Conservation (phyloP, 1,139 yeast genomes). For the Yamadazyma triangularis region DNA sequence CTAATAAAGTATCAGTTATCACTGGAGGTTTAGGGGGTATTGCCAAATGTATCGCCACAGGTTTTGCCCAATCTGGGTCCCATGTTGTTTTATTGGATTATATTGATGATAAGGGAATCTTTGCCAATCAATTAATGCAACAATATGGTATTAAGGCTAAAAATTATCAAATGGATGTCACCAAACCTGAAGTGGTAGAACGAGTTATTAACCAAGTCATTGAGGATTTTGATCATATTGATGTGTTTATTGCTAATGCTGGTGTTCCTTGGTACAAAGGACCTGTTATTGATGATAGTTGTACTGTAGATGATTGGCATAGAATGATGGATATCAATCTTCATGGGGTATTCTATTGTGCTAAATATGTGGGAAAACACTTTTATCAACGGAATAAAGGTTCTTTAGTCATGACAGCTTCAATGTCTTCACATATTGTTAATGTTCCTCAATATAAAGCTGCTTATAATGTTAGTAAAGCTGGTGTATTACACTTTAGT, state of each 20-base stretch:
- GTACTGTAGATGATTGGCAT: constrained; percentile 45
- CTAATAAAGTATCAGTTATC: constrained; percentile 74
- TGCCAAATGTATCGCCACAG: constrained; percentile 74
- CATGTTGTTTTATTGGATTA: constrained; percentile 73
- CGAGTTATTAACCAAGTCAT: constrained; percentile 50
- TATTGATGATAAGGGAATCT: constrained; percentile 30
- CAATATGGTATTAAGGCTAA: constrained; percentile 57
- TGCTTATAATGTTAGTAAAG: constrained; percentile 54
- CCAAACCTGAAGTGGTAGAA: constrained; percentile 54
- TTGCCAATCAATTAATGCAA: constrained; percentile 47
- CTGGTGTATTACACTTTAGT: constrained; percentile 50
- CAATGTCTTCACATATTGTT: constrained; percentile 55
- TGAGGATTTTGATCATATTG: constrained; percentile 66
- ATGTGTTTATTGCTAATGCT: constrained; percentile 82
- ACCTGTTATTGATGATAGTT: constrained; percentile 51
- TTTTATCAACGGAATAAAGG: constrained; percentile 46
- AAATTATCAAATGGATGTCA: constrained; percentile 66
- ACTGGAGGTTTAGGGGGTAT: constrained; percentile 85
- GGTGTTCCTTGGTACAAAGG: constrained; percentile 83
- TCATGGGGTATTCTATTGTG: constrained; percentile 56
- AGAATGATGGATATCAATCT: constrained; percentile 49
- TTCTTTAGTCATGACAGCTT: constrained; percentile 58
- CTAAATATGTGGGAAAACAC: constrained; percentile 49
- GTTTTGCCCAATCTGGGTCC: constrained; percentile 85
- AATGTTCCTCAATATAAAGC: constrained; percentile 54